phyloP scores from a whole-genome alignment of 2,329 filamentous ascomycete species.

The Neopestalotiopsis clavispora region DNA sequence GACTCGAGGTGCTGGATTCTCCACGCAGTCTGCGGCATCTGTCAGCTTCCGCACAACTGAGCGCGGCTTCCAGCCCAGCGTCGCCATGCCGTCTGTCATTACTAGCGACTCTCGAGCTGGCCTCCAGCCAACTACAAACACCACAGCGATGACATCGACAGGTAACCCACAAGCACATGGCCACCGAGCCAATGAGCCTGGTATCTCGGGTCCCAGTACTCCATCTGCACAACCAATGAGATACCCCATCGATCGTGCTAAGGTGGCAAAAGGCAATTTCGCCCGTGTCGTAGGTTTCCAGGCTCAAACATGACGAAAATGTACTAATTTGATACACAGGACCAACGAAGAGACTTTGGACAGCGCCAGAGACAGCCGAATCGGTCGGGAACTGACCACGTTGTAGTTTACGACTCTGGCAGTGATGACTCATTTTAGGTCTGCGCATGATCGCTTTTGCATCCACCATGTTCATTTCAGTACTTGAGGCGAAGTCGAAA shows the following conservation, averaged over 20 bases:
- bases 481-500: no score
- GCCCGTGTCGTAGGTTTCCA: conserved; percentile 1
- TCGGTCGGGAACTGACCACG: neutral
- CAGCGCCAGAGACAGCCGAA: neutral
- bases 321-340: neutral
- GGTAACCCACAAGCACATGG: no score
- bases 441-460: neutral
- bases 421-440: conserved; percentile 14
- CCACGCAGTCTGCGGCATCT: neutral
- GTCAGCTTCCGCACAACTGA: neutral
- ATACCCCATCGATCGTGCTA: neutral
- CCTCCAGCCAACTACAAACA: neutral
- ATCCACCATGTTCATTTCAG: no score
- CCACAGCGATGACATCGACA: no score
- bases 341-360: neutral
- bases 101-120: conserved; percentile 15
- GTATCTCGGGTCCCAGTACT: neutral
- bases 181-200: no score
- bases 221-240: neutral
- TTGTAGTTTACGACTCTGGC: conserved; percentile 14
- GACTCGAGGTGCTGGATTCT: neutral
- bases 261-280: neutral
- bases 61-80: neutral
- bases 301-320: neutral
- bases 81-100: neutral